A percentile compares a stretch with the other conserved stretches of the same genome.
Evolutionary conservation across 768 basidiomycete genomes (phyloP).

Genomic region (Mycena indigotica): DNA sequence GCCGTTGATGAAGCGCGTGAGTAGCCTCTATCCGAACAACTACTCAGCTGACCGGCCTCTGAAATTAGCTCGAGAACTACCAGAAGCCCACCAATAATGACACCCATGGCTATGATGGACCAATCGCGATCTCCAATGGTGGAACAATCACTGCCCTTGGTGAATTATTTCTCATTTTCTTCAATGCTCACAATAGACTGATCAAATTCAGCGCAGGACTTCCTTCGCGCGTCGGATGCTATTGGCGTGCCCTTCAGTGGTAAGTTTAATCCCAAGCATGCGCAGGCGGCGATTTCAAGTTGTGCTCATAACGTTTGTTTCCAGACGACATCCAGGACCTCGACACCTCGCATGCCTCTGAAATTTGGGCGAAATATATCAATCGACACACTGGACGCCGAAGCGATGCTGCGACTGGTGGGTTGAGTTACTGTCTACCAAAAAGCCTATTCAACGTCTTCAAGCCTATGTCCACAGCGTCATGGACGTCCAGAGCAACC

Average conservation of each 20-base stretch:
- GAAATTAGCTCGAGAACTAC: constrained; percentile 65
- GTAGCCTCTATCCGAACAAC: constrained; percentile 8
- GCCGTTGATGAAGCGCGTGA: constrained; percentile 70
- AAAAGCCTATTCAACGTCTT: no score
- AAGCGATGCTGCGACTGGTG: constrained; percentile 71
- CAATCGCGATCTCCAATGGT: constrained; percentile 74
- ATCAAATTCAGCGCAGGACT: constrained; percentile 57
- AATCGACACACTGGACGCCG: constrained; percentile 72
- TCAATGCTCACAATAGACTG: not conserved
- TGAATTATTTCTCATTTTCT: not conserved
- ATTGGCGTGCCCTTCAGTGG: constrained; percentile 68
- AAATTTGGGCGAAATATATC: constrained; percentile 80
- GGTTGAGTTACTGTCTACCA: no score
- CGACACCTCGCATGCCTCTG: constrained; percentile 59
- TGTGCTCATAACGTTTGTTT: not conserved
- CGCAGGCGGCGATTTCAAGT: not conserved
- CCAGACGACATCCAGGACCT: constrained; percentile 72
- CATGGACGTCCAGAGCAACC: constrained; percentile 64
- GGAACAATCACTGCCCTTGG: constrained; percentile 58
- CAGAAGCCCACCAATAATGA: constrained; percentile 71
- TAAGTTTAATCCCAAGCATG: constrained; percentile 30
- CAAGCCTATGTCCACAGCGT: constrained; percentile 55
- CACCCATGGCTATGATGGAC: constrained; percentile 70
- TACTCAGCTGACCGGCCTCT: not conserved
- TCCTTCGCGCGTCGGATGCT: constrained; percentile 62